Evolutionary conservation across 805 yeast genomes (phyloP).

Genomic region (Myxozyma sirexii): DNA sequence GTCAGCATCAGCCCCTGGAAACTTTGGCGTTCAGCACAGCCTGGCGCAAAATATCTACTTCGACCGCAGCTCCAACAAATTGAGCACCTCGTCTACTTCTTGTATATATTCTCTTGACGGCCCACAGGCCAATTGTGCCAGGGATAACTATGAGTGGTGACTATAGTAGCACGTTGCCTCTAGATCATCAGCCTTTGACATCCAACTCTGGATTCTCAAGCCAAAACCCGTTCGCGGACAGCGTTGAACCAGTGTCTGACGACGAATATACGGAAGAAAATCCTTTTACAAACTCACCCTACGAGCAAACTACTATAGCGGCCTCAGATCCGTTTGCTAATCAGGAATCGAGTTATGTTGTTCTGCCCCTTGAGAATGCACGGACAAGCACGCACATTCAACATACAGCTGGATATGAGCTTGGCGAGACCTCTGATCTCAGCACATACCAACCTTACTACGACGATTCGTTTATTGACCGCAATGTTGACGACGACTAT

Average conservation of each 20-base stretch:
- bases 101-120: neutral
- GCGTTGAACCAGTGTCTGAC: neutral
- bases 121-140: neutral
- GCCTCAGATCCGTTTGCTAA: neutral
- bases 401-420: neutral
- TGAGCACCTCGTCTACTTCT: too few species aligned
- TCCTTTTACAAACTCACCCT: conserved; percentile 1
- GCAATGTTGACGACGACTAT: neutral
- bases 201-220: conserved; percentile 1
- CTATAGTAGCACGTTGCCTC: neutral
- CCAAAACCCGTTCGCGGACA: conserved; percentile 7
- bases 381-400: neutral
- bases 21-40: too few species aligned
- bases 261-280: neutral
- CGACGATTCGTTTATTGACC: conserved; percentile 17
- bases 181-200: neutral
- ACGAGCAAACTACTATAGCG: neutral
- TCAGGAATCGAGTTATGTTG: neutral
- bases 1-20: too few species aligned
- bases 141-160: neutral
- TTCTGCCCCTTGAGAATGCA: conserved; percentile 1
- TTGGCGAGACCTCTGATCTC: conserved; percentile 12
- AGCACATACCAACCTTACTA: conserved; percentile 29
- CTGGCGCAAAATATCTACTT: too few species aligned
- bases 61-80: neutral